Evolutionary conservation across 192 early-diverging fungal species (phyloP).

Genomic region (Tieghemiomyces parasiticus): DNA sequence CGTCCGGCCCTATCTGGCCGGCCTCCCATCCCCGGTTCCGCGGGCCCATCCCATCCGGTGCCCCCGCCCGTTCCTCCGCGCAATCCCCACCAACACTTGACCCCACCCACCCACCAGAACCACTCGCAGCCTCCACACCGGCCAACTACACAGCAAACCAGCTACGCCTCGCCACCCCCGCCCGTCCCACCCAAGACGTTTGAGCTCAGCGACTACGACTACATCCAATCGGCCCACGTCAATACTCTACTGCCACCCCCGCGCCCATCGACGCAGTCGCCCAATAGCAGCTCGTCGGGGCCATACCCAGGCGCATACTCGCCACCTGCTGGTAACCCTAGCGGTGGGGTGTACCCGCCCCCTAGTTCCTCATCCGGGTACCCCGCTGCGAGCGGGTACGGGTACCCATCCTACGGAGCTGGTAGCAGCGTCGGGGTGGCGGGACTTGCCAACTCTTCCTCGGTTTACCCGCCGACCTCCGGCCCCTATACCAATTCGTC

Average conservation of each 20-base stretch:
- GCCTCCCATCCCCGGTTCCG: too few relatives aligned
- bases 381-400: too few relatives aligned
- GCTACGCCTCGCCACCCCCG: not conserved
- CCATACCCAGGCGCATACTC: not conserved
- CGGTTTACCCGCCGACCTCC: too few relatives aligned
- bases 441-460: too few relatives aligned
- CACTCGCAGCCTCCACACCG: not conserved
- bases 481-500: too few relatives aligned
- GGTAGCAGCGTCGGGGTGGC: too few relatives aligned
- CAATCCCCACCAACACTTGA: not conserved
- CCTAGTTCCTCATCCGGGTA: too few relatives aligned
- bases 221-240: slow-evolving; percentile 9
- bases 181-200: slow-evolving; percentile 7
- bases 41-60: not conserved
- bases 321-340: too few relatives aligned
- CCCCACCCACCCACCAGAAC: not conserved
- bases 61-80: not conserved
- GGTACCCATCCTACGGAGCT: too few relatives aligned
- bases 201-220: slow-evolving; percentile 7
- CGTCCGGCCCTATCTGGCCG: too few relatives aligned
- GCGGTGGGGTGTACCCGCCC: too few relatives aligned
- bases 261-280: not conserved
- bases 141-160: not conserved
- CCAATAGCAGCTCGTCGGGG: not conserved
- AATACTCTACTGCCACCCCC: slow-evolving; percentile 6